Base-by-base conservation (phyloP, 1,139 yeast species). In the Geotrichum aggregatum region DNA sequence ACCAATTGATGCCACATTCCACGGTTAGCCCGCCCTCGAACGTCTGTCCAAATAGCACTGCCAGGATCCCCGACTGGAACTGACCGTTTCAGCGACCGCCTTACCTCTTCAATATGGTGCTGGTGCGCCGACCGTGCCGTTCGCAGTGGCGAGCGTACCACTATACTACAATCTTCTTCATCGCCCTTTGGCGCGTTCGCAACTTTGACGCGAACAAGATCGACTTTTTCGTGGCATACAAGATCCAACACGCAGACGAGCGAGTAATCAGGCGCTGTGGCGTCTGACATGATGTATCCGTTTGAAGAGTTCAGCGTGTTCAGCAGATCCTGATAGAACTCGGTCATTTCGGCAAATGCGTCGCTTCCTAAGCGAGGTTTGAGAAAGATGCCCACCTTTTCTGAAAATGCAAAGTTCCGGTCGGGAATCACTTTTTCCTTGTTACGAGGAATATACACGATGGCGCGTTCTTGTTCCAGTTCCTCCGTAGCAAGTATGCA, bases 1-100 rank as follows among this genome's bases (percentile, higher is more conserved):
- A 84, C 66, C 0, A 83, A 64, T 52, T 74, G 76, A 10, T 68
- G 67, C 94, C 95, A 88, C 13, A 86, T 66, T 0, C 65, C 65
- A 22, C 67, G 69, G 59, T 84, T 82, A 22, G 87, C 74, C 24
- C 74, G 68, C 0, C 95, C 94, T 41, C 73, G 66, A 34, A 83
- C 68, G 60, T 84, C 86, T 8, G 86, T 72, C 96, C 96, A 88
- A 6, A 86, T 68, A 48, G 78, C 78, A 0, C 85, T 77, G 54
- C 88, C 83, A 1, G 92, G 81, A 26, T 82, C 84, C 2, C 74
- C 64, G 0, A 91, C 85, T 1, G 84, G 78, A 3, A 56, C 44
- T 0, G 62, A 50, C 16, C 44, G 40, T 19, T 45, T 44, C 43
- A 21, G 39, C 3, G 52, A 50, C 38, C 52, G 38, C 28, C 26